Conservation (phyloP, 2,329 filamentous ascomycete genomes). For the Teratosphaeria epicoccoides region DNA sequence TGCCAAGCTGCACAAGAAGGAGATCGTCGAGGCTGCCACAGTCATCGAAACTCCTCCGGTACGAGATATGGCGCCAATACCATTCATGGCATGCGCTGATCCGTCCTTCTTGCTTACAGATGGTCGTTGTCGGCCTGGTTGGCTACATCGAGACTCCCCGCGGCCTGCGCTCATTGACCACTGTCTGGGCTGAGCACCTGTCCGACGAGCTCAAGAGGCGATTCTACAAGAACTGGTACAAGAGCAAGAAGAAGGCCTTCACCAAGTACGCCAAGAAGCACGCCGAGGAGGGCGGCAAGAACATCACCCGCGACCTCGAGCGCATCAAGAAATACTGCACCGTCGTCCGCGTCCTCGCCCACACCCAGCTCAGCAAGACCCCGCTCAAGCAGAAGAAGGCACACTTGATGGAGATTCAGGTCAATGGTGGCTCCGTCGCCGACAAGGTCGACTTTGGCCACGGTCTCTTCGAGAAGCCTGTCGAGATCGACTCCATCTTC, state of each 20-base stretch:
- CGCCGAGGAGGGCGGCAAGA: constrained; percentile 81
- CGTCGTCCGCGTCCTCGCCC: constrained; percentile 95
- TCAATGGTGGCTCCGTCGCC: constrained; percentile 92
- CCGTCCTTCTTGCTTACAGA: constrained; percentile 47
- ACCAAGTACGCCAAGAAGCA: constrained; percentile 99
- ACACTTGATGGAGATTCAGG: constrained; percentile 99
- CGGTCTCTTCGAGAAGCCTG: constrained; percentile 97
- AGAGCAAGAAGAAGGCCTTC: constrained; percentile 99
- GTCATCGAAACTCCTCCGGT: constrained; percentile 92
- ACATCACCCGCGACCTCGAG: constrained; percentile 94
- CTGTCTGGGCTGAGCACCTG: constrained; percentile 98
- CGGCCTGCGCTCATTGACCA: constrained; percentile 97
- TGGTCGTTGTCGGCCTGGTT: constrained; percentile 99
- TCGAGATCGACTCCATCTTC: constrained; percentile 86
- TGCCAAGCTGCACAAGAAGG: constrained; percentile 99
- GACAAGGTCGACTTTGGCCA: constrained; percentile 97
- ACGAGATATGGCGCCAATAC: constrained; percentile 35
- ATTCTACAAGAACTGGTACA: constrained; percentile 99
- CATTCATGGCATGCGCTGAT: constrained; percentile 54
- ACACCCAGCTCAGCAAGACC: constrained; percentile 99
- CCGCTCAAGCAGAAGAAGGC: constrained; percentile 99
- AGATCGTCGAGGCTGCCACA: constrained; percentile 80
- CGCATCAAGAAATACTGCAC: constrained; percentile 99
- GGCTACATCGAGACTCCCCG: constrained; percentile 99
- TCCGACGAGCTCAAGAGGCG: constrained; percentile 97